phyloP scores from a whole-genome alignment of 2,329 filamentous ascomycete species.

The Coleophoma eucalyptorum region DNA sequence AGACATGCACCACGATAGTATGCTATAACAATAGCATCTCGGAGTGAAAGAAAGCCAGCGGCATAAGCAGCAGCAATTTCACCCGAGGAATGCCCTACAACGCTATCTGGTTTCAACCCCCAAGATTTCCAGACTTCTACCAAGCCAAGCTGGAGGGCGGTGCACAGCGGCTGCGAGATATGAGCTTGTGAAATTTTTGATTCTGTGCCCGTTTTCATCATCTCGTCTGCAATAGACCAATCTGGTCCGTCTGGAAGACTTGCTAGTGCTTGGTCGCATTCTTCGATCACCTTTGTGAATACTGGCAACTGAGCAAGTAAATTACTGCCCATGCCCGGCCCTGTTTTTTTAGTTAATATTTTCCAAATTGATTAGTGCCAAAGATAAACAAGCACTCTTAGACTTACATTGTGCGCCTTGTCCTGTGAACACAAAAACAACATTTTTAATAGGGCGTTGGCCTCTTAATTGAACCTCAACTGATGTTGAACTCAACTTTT shows the following conservation, averaged over 20 bases:
- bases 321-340: neutral
- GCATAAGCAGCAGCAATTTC: conserved; percentile 31
- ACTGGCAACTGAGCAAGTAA: neutral
- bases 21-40: conserved; percentile 5
- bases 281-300: neutral
- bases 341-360: neutral
- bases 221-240: conserved; percentile 20
- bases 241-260: neutral
- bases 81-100: conserved; percentile 21
- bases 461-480: neutral
- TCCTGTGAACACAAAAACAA: conserved; percentile 21
- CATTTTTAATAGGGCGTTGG: neutral
- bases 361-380: too few species aligned
- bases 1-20: conserved; percentile 22
- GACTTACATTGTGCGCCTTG: conserved; percentile 20
- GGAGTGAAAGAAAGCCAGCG: conserved; percentile 10
- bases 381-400: neutral
- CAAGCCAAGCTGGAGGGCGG: conserved; percentile 16
- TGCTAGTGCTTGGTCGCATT: neutral
- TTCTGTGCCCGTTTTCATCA: conserved; percentile 23
- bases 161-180: conserved; percentile 23
- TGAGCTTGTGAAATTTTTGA: conserved; percentile 3
- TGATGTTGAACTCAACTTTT: neutral
- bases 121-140: conserved; percentile 13
- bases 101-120: conserved; percentile 9